These are phyloP conservation scores for Dictyophora rubrovolvata DNA, from an alignment of 768 basidiomycete species.

Conservation along the genomic window DNA sequence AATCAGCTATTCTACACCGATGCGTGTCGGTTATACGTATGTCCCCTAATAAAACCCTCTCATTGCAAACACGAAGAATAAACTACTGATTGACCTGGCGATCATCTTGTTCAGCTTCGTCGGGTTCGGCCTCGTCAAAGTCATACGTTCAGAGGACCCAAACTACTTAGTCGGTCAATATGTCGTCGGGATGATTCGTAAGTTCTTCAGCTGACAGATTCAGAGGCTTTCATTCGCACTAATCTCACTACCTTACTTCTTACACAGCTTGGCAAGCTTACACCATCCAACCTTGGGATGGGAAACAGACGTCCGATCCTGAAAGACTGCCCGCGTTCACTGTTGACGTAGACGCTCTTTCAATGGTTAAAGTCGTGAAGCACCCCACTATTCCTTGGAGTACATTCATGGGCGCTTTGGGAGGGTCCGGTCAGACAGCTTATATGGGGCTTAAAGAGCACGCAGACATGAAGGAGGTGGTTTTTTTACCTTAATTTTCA, in stretches of 20 bases:
- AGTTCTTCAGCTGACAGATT: neutral
- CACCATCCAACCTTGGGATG: neutral
- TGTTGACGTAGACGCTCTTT: neutral
- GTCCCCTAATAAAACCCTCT: neutral
- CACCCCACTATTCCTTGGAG: neutral
- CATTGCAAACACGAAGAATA: no score
- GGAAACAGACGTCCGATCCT: neutral
- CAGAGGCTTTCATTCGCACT: neutral
- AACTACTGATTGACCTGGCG: no score
- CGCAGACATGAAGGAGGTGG: neutral
- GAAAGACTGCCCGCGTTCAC: neutral
- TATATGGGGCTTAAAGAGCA: neutral
- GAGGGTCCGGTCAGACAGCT: neutral
- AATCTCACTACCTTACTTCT: neutral
- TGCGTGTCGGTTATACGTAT: neutral
- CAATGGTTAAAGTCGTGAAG: neutral
- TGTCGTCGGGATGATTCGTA: neutral
- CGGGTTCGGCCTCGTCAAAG: neutral
- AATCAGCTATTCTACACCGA: neutral
- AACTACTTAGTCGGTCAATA: neutral
- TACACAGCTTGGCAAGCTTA: neutral
- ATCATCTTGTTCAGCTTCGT: neutral
- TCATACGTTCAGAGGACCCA: neutral
- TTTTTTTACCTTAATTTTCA: neutral
- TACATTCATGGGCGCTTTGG: neutral